phyloP scores from a whole-genome alignment of 2,329 filamentous ascomycete species.

The Venturia carpophila region DNA sequence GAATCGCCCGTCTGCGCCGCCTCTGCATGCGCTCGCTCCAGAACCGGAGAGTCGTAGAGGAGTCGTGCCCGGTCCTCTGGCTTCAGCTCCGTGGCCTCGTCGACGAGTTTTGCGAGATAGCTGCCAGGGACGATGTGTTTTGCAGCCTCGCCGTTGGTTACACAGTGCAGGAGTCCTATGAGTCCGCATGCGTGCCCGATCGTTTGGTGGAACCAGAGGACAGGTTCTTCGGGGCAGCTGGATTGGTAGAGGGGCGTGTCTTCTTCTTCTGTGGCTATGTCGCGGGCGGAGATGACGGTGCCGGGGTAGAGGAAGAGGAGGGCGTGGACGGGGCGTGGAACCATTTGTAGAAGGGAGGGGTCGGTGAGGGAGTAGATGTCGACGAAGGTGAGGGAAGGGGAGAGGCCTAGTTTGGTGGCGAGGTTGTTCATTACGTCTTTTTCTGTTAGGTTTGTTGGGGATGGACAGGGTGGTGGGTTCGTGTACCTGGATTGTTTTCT shows the following conservation, averaged over 20 bases:
- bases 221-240: conserved; percentile 42
- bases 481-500: conserved; percentile 45
- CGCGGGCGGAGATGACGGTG: conserved; percentile 32
- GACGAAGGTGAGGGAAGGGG: conserved; percentile 41
- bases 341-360: conserved; percentile 40
- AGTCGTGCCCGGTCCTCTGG: conserved; percentile 42
- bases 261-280: conserved; percentile 37
- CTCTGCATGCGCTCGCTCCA: conserved; percentile 38
- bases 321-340: conserved; percentile 47
- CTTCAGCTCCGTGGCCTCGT: conserved; percentile 37
- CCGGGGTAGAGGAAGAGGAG: conserved; percentile 47
- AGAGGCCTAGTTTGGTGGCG: conserved; percentile 42
- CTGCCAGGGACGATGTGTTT: conserved; percentile 38
- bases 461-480: no score
- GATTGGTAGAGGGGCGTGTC: conserved; percentile 38
- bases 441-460: no score
- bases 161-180: conserved; percentile 49
- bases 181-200: conserved; percentile 52
- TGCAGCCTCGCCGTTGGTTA: conserved; percentile 43
- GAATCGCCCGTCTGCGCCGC: conserved; percentile 38
- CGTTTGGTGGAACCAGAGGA: conserved; percentile 53
- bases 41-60: conserved; percentile 41
- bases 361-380: conserved; percentile 48
- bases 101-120: conserved; percentile 38
- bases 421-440: conserved; percentile 43